Conservation (phyloP, 116 monocot genomes). For the Iris pallida region DNA sequence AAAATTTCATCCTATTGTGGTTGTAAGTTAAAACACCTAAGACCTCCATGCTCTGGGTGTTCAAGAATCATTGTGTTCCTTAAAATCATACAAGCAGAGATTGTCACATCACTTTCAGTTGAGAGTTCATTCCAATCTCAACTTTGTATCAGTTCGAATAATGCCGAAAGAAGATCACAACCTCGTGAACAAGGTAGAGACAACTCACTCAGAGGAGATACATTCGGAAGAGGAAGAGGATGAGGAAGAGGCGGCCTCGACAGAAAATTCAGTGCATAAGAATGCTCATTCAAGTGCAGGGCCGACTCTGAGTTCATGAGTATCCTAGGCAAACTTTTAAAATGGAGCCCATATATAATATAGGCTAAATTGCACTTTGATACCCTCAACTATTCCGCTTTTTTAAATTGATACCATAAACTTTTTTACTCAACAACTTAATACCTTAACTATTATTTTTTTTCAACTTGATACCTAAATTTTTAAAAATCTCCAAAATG, state of each 20-base stretch:
- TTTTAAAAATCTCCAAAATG: too few species aligned
- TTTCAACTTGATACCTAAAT: too few species aligned
- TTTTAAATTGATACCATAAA: too few species aligned
- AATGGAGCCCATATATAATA: too few species aligned
- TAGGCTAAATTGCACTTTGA: too few species aligned
- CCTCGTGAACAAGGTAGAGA: not conserved
- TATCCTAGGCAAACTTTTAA: too few species aligned
- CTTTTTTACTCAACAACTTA: too few species aligned
- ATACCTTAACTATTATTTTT: too few species aligned
- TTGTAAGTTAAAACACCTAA: not conserved
- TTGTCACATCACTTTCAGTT: not conserved
- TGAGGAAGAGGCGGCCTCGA: not conserved
- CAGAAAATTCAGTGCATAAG: not conserved
- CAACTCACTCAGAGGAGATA: not conserved
- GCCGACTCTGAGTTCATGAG: too few species aligned
- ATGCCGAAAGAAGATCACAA: too few species aligned
- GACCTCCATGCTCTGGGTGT: not conserved
- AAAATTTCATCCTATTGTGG: constrained; percentile 2
- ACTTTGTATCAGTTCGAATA: not conserved
- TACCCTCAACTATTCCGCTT: too few species aligned
- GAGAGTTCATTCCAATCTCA: not conserved
- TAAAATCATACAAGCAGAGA: not conserved
- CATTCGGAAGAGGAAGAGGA: not conserved
- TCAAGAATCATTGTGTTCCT: not conserved
- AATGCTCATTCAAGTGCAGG: too few species aligned